Conservation (phyloP, 331 rosid genomes). For the Ulmus americana region DNA sequence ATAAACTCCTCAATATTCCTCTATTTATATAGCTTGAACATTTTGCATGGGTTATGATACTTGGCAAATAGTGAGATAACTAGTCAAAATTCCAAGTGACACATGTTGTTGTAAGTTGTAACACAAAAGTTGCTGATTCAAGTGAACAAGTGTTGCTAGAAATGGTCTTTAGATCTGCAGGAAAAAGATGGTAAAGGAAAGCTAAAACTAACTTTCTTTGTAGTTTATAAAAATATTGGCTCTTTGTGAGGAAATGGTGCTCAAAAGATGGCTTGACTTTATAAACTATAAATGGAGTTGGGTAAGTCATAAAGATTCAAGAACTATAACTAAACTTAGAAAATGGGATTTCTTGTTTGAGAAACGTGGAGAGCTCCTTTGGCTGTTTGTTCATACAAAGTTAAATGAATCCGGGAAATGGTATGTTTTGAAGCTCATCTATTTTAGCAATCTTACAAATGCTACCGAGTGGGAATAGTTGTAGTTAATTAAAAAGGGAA, state of each 20-base stretch:
- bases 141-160: not conserved
- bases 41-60: not conserved
- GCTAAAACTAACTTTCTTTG: not conserved
- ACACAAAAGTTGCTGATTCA: not conserved
- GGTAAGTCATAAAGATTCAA: not conserved
- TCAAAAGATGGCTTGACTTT: not conserved
- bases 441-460: not conserved
- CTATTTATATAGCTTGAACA: slow-evolving; percentile 1
- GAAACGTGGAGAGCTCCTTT: not conserved
- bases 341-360: not conserved
- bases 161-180: too few species aligned
- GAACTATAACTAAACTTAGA: not conserved
- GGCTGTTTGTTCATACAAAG: not conserved
- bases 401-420: slow-evolving; percentile 4
- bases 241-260: not conserved
- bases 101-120: not conserved
- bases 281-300: not conserved
- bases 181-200: not conserved
- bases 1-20: slow-evolving; percentile 4
- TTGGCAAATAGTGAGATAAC: slow-evolving; percentile 1
- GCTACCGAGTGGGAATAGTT: too few species aligned
- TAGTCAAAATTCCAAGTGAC: not conserved
- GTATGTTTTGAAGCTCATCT: not conserved
- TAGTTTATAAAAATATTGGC: not conserved
- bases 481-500: too few species aligned